Base-by-base conservation (phyloP, 768 basidiomycete genomes). In the Cystofilobasidium ferigula region DNA sequence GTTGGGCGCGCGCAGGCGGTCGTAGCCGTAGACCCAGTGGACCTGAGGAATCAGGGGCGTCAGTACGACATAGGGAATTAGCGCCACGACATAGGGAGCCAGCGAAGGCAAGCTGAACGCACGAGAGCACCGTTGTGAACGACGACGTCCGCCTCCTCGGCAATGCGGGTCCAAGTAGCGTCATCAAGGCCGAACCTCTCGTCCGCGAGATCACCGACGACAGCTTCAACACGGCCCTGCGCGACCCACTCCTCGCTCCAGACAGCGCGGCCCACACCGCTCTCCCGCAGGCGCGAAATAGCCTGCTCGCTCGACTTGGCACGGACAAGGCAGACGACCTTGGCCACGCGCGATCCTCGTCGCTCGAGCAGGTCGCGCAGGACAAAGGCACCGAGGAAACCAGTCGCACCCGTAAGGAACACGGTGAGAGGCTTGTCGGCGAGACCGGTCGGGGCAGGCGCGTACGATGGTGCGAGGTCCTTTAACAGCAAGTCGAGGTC, bases 1-100 rank as follows among this genome's bases (percentile, higher is more conserved):
- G 75, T 99, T 99, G 18, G 93, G 83, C 0, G 86, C 81, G 9
- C 93, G 87, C 14, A 99, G 81, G 74, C 85, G 90, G 74, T 93
- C 86, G 77, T 99, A 99, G 0, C 92, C 91, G 76, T 95, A 99
- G 3, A 99, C 89, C 95, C 95, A 99, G 73, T 99, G 95, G 18
- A 98, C 90, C 89, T 91, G 72, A 30, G 35, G 30, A 57, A 8
- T 30, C 7, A 57, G 36, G n/a, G 5, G 56, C 6, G 4, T 34
- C 22, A 34, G 10, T 26, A 34, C n/a, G n/a, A n/a, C 22, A 51
- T 9, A 51, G 48, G 48, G 30, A 57, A 20, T 45, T 13, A 5
- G 10, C 10, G 6, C 20, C 5, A 12, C 43, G 43, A 36, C 3
- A 26, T 16, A 8, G 12, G 32, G 53, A 10, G 7, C 28, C 9